Evolutionary conservation across 106 monocot species (phyloP).

Genomic region (Gastrodia elata): DNA sequence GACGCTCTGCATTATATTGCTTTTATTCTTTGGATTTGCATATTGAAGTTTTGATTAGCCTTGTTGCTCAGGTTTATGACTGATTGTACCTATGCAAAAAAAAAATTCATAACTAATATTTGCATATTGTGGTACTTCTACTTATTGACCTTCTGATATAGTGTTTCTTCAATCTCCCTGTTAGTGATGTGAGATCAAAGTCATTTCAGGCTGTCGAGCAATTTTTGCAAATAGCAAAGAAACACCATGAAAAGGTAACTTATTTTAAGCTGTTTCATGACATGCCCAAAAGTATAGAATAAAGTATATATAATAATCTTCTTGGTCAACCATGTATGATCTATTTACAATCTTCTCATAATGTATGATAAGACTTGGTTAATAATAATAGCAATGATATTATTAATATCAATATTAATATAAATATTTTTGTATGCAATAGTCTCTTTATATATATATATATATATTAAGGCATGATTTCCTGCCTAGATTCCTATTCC

Average conservation of each 20-base stretch:
- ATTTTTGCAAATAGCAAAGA: slow-evolving; percentile 73
- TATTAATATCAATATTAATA: no score
- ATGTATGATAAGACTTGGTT: background rate
- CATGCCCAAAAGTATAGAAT: background rate
- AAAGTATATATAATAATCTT: no score
- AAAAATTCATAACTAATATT: background rate
- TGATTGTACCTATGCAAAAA: background rate
- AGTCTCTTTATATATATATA: no score
- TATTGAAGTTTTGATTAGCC: background rate
- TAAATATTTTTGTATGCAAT: no score
- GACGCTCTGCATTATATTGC: background rate
- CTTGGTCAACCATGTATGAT: background rate
- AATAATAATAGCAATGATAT: no score
- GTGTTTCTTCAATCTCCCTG: background rate
- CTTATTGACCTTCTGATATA: background rate
- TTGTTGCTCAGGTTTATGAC: background rate
- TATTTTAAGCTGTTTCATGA: background rate
- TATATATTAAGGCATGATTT: background rate
- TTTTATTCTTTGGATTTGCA: background rate
- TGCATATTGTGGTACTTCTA: background rate
- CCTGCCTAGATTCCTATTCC: background rate
- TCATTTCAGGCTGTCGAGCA: slow-evolving; percentile 92
- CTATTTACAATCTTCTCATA: background rate
- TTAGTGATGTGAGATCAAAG: slow-evolving; percentile 93
- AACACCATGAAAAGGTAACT: slow-evolving; percentile 91